Conservation (phyloP, 176 grass and related monocot genomes). For the Saccharum officinarum region DNA sequence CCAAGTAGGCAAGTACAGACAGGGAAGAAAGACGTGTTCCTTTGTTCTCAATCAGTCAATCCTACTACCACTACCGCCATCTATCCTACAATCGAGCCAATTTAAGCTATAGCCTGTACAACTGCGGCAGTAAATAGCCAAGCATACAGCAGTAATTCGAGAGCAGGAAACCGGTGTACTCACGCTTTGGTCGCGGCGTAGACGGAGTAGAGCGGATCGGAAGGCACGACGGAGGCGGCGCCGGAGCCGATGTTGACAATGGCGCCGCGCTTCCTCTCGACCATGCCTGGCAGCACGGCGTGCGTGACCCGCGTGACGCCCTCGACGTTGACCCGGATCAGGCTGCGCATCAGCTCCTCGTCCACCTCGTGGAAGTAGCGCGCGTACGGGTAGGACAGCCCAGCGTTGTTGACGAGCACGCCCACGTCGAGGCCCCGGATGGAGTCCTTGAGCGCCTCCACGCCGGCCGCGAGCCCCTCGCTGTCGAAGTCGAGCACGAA, state of each 20-base stretch:
- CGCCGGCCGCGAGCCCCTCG: slow-evolving; percentile 56
- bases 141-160: neutral
- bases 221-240: slow-evolving; percentile 62
- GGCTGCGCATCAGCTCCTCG: slow-evolving; percentile 70
- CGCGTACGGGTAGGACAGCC: slow-evolving; percentile 88
- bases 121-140: neutral
- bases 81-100: slow-evolving; percentile 1
- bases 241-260: slow-evolving; percentile 94
- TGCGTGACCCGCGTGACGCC: slow-evolving; percentile 81
- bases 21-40: slow-evolving; percentile 9
- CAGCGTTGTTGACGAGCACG: slow-evolving; percentile 85
- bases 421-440: slow-evolving; percentile 77
- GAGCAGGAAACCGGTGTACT: slow-evolving; percentile 22
- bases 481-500: slow-evolving; percentile 77
- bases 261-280: slow-evolving; percentile 86
- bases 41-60: slow-evolving; percentile 11
- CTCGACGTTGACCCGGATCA: slow-evolving; percentile 88
- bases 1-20: slow-evolving; percentile 25
- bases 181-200: slow-evolving; percentile 88
- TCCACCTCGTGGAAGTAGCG: slow-evolving; percentile 98
- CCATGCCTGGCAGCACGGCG: slow-evolving; percentile 74
- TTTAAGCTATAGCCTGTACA: neutral
- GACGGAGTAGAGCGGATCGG: slow-evolving; percentile 90
- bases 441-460: neutral
- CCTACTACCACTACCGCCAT: neutral